These are phyloP conservation scores for Polygonum aviculare DNA, from an alignment of 148 eudicot genomes.

Conservation along the genomic window DNA sequence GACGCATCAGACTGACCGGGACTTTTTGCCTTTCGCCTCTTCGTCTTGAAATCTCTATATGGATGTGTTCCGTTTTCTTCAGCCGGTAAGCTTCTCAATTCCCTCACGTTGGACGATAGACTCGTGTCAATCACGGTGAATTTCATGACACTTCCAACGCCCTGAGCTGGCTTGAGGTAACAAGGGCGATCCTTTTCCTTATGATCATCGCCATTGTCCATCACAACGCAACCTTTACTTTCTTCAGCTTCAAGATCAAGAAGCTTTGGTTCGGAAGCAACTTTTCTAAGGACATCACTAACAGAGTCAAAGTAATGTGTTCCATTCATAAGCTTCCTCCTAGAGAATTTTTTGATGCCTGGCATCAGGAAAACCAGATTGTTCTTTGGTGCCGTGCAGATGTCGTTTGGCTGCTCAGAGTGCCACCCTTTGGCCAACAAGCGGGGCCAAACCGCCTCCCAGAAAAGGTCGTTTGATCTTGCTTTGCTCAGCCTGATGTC, in stretches of 20 bases:
- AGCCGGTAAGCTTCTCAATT: constrained; percentile 18
- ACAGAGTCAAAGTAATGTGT: constrained; percentile 27
- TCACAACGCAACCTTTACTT: not conserved
- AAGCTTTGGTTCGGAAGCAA: constrained; percentile 25
- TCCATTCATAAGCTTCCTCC: constrained; percentile 25
- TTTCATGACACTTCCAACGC: not conserved
- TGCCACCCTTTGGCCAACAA: constrained; percentile 36
- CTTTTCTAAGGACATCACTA: constrained; percentile 23
- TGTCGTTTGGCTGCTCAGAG: constrained; percentile 25
- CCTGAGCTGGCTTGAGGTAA: constrained; percentile 13
- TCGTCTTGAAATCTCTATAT: not conserved
- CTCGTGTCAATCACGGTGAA: constrained; percentile 27
- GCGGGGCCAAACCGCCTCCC: constrained; percentile 41
- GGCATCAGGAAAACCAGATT: constrained; percentile 25
- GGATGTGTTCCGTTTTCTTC: not conserved
- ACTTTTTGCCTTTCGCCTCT: not conserved
- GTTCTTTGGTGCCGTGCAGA: constrained; percentile 7
- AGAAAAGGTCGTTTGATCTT: constrained; percentile 24
- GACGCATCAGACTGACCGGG: not conserved
- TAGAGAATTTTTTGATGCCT: constrained; percentile 28
- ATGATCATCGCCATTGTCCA: not conserved
- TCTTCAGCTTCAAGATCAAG: constrained; percentile 17
- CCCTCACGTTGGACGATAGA: constrained; percentile 9
- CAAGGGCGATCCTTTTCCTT: not conserved
- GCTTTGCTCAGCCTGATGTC: constrained; percentile 21